phyloP scores from a whole-genome alignment of 2,329 filamentous ascomycete species.

The Curvularia hawaiiensis region DNA sequence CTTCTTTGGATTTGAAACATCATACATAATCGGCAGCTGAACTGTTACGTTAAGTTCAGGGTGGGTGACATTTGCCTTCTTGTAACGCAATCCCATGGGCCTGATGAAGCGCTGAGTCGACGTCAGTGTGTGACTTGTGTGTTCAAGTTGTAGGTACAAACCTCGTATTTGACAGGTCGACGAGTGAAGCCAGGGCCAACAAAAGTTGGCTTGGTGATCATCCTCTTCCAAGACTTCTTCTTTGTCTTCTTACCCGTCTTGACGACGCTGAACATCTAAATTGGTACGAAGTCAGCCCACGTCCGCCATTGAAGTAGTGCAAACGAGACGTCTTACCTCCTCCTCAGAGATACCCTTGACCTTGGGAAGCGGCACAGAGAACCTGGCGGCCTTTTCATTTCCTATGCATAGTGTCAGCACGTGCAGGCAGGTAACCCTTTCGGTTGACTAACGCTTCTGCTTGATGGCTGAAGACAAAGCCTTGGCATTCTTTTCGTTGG shows the following conservation, averaged over 20 bases:
- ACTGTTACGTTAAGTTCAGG: slow-evolving; percentile 86
- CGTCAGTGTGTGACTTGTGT: not conserved
- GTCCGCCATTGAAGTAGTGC: not conserved
- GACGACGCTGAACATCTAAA: slow-evolving; percentile 86
- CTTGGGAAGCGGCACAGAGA: slow-evolving; percentile 89
- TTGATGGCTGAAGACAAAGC: slow-evolving; percentile 86
- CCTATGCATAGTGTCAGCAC: not conserved
- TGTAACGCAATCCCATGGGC: slow-evolving; percentile 73
- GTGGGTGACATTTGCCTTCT: slow-evolving; percentile 75
- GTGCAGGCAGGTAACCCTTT: not conserved
- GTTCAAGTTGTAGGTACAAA: not conserved
- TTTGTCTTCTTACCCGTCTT: slow-evolving; percentile 85
- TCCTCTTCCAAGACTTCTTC: slow-evolving; percentile 80
- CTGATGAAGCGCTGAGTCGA: slow-evolving; percentile 37
- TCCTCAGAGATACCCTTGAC: slow-evolving; percentile 92
- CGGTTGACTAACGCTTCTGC: slow-evolving; percentile 71
- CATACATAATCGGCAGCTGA: slow-evolving; percentile 65
- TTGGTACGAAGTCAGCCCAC: not conserved
- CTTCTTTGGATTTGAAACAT: not conserved
- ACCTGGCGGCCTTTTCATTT: slow-evolving; percentile 85
- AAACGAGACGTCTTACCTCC: slow-evolving; percentile 54
- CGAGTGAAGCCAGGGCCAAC: slow-evolving; percentile 90
- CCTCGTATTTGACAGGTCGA: slow-evolving; percentile 76
- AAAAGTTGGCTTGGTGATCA: slow-evolving; percentile 84
- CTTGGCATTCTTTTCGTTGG: slow-evolving; percentile 70